phyloP scores from a whole-genome alignment of 768 basidiomycete genomes.

The Boletus rubroflammeus region DNA sequence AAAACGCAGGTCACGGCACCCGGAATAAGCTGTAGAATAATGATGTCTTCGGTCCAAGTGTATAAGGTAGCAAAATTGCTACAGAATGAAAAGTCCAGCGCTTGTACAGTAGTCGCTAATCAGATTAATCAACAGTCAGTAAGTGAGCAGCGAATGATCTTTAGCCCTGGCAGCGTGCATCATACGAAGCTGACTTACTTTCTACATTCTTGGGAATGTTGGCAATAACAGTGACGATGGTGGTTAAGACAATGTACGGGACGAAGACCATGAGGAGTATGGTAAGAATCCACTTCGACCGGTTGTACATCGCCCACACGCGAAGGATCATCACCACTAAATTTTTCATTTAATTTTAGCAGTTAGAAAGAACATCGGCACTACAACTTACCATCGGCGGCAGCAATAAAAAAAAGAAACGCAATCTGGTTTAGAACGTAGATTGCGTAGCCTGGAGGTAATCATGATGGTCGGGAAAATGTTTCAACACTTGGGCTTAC shows the following conservation, averaged over 20 bases:
- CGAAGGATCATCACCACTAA: slow-evolving; percentile 11
- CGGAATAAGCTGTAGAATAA: neutral
- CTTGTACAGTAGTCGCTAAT: neutral
- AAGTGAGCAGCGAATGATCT: no score
- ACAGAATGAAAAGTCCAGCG: neutral
- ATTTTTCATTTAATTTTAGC: neutral
- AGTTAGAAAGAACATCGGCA: neutral
- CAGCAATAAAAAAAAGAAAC: slow-evolving; percentile 3
- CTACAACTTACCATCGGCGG: slow-evolving; percentile 3
- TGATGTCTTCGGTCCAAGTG: neutral
- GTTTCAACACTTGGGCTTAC: neutral
- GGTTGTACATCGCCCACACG: slow-evolving; percentile 7
- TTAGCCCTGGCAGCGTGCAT: neutral
- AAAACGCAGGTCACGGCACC: neutral
- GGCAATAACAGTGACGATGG: neutral
- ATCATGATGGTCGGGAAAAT: neutral
- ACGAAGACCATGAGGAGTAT: slow-evolving; percentile 3
- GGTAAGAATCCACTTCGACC: slow-evolving; percentile 1
- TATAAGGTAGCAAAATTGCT: neutral
- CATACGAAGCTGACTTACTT: neutral
- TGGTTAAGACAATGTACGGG: neutral
- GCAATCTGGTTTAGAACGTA: neutral
- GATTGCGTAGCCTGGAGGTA: neutral
- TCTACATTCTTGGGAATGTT: neutral
- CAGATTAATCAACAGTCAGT: neutral